Percentiles rank a stretch among this genome's conserved stretches.
These are phyloP conservation scores for Herpetospermum pedunculosum DNA, from an alignment of 306 rosid species.

Conservation along the genomic window DNA sequence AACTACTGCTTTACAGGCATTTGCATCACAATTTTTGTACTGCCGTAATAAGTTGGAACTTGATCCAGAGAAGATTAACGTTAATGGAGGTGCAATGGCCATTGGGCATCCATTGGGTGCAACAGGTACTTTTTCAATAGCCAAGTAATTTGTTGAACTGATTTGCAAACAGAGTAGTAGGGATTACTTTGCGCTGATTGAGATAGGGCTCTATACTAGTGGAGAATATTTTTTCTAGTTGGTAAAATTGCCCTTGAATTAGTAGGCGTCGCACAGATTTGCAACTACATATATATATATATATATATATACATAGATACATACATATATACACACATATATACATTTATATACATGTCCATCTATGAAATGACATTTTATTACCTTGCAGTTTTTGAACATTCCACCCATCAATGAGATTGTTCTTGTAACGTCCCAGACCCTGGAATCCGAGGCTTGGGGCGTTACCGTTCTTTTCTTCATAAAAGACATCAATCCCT, in stretches of 20 bases:
- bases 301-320: too few relatives aligned
- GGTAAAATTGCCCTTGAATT: not conserved
- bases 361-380: not conserved
- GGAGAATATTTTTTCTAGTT: not conserved
- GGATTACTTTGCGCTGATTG: not conserved
- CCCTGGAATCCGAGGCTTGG: too few relatives aligned
- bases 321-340: not conserved
- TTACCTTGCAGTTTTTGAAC: not conserved
- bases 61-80: conserved; percentile 86
- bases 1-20: conserved; percentile 52
- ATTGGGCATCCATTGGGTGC: conserved; percentile 97
- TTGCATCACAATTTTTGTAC: conserved; percentile 87
- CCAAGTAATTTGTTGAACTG: not conserved
- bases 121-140: conserved; percentile 44
- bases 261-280: not conserved
- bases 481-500: not conserved
- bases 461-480: not conserved
- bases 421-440: too few relatives aligned
- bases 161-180: not conserved
- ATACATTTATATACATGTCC: not conserved
- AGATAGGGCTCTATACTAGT: not conserved
- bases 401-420: not conserved
- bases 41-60: conserved; percentile 88
- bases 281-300: not conserved
- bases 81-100: conserved; percentile 96